Conservation (phyloP, 768 basidiomycete species). For the Mycena galericulata region DNA sequence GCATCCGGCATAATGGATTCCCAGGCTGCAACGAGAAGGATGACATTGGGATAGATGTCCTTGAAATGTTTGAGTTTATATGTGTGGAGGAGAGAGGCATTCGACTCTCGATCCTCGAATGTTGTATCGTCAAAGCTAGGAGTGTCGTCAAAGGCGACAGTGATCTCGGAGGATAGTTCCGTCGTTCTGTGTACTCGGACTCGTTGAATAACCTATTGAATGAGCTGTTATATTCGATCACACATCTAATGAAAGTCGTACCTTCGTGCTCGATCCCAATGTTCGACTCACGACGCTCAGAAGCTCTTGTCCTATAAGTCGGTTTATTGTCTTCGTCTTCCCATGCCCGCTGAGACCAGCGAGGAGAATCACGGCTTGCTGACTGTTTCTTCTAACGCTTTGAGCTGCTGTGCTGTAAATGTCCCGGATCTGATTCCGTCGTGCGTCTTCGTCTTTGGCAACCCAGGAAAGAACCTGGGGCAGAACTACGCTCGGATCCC, state of each 20-base stretch:
- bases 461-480: not conserved
- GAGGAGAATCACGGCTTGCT: conserved; percentile 13
- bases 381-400: not conserved
- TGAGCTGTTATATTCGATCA: not conserved
- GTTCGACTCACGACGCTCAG: not conserved
- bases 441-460: not conserved
- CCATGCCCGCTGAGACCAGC: not conserved
- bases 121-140: conserved; percentile 7
- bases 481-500: not conserved
- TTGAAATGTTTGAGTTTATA: not conserved
- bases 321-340: conserved; percentile 16
- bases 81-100: not conserved
- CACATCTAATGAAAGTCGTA: not conserved
- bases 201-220: conserved; percentile 15
- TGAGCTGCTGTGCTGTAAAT: conserved; percentile 5
- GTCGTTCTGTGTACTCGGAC: not conserved
- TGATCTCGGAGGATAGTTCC: not conserved
- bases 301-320: conserved; percentile 1
- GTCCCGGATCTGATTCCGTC: not conserved
- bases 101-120: not conserved
- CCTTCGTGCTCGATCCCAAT: conserved; percentile 15
- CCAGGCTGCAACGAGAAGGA: conserved; percentile 5
- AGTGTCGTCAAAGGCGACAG: conserved; percentile 13
- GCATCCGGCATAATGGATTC: conserved; percentile 6
- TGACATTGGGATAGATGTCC: conserved; percentile 5